Percentiles rank a stretch among this genome's conserved stretches.
Evolutionary conservation across 495 filamentous ascomycete species (phyloP).

Genomic region (Hypoxylon crocopeplum): DNA sequence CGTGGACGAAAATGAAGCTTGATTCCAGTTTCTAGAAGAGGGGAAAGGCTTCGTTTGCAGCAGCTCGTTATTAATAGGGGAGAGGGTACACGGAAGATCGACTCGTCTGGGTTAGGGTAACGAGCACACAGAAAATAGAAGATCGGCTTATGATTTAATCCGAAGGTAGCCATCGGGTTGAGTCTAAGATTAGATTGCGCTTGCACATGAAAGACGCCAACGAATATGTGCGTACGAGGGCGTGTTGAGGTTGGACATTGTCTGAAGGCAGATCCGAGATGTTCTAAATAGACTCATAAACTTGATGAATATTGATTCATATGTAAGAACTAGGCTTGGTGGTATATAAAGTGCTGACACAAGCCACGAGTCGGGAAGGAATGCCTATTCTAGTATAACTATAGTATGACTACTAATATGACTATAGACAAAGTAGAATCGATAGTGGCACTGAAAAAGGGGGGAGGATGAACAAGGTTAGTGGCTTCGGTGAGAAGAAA

Average conservation of each 20-base stretch:
- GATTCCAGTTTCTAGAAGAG: slow-evolving; percentile 26
- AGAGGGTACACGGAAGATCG: slow-evolving; percentile 16
- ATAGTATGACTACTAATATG: no score
- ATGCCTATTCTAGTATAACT: no score
- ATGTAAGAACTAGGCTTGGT: no score
- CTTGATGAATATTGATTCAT: no score
- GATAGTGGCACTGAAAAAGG: neutral
- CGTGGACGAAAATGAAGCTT: slow-evolving; percentile 29
- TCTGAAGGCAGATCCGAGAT: neutral
- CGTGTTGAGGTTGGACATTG: neutral
- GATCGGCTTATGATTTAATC: slow-evolving; percentile 4
- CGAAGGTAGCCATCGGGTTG: neutral
- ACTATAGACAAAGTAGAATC: neutral
- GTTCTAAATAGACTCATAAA: neutral
- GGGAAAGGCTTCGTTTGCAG: slow-evolving; percentile 20
- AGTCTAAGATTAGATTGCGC: neutral
- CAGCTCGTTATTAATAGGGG: neutral
- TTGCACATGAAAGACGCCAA: slow-evolving; percentile 1
- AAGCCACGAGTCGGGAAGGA: no score
- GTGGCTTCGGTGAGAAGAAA: slow-evolving; percentile 8
- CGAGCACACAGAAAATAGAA: neutral
- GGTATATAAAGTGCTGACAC: no score
- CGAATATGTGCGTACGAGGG: neutral
- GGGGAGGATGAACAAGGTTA: slow-evolving; percentile 9
- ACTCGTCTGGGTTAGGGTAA: slow-evolving; percentile 30